Evolutionary conservation across 1,284 basidiomycete species (phyloP).

Genomic region (Rhodotorula sp.): DNA sequence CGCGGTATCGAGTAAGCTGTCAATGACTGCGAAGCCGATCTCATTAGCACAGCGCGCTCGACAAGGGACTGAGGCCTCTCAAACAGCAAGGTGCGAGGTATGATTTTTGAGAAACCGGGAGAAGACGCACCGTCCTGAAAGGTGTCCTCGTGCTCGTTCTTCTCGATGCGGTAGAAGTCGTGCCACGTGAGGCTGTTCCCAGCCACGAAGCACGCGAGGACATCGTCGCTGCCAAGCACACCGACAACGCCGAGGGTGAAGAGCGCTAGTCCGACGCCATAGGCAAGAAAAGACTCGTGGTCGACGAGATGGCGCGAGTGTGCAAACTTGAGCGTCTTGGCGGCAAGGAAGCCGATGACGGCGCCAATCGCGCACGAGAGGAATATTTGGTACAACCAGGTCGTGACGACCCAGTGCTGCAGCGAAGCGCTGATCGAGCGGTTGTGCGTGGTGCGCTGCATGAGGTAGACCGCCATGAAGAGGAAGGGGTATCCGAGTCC

Average conservation of each 20-base stretch:
- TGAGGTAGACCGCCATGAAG: slow-evolving; percentile 46
- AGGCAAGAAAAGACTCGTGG: slow-evolving; percentile 48
- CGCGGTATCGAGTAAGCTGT: slow-evolving; percentile 55
- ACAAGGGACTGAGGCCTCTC: too few relatives aligned
- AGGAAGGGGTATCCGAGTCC: slow-evolving; percentile 52
- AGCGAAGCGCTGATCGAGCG: slow-evolving; percentile 48
- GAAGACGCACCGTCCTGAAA: slow-evolving; percentile 55
- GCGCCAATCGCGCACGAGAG: slow-evolving; percentile 51
- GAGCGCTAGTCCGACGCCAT: slow-evolving; percentile 53
- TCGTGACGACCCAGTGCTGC: slow-evolving; percentile 52
- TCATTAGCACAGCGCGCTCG: rapidly evolving
- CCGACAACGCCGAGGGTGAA: slow-evolving; percentile 53
- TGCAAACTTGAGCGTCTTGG: slow-evolving; percentile 52
- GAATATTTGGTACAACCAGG: slow-evolving; percentile 53
- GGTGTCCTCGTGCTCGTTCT: slow-evolving; percentile 55
- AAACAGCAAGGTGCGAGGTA: too few relatives aligned
- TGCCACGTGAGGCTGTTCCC: slow-evolving; percentile 49
- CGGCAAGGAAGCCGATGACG: slow-evolving; percentile 51
- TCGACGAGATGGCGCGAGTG: slow-evolving; percentile 51
- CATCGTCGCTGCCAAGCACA: slow-evolving; percentile 54
- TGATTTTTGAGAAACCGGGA: background rate
- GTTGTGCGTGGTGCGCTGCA: slow-evolving; percentile 31
- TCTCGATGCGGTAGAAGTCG: slow-evolving; percentile 55
- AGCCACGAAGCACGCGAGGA: slow-evolving; percentile 53
- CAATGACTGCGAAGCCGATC: slow-evolving; percentile 52